Conservation (phyloP, 1,139 yeast species). For the Hemisphaericaspora xylanilytica region DNA sequence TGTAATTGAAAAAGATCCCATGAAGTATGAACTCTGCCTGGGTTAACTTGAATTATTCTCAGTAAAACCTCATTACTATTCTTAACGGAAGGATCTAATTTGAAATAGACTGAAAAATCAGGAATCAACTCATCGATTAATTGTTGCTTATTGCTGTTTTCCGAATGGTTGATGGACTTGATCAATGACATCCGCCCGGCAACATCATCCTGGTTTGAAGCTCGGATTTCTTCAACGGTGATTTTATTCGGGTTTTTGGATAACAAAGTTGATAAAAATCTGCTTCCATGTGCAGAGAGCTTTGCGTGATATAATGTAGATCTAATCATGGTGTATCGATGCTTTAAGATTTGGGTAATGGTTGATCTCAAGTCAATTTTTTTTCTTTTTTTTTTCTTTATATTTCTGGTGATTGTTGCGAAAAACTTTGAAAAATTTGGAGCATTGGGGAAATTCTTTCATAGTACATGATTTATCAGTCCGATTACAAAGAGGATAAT, state of each 20-base stretch:
- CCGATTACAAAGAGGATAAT: too few relatives aligned
- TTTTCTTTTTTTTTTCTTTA: not conserved
- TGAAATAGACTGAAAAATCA: conserved; percentile 33
- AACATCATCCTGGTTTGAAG: conserved; percentile 12
- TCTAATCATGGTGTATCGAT: conserved; percentile 1
- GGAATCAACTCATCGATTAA: conserved; percentile 19
- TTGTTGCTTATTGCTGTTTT: conserved; percentile 10
- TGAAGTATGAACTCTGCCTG: conserved; percentile 39
- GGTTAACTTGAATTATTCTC: conserved; percentile 32
- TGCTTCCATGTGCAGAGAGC: not conserved
- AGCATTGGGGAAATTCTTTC: too few relatives aligned
- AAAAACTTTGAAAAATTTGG: too few relatives aligned
- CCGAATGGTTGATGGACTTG: conserved; percentile 10
- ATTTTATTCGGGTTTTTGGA: conserved; percentile 15
- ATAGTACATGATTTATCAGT: too few relatives aligned
- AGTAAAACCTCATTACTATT: conserved; percentile 18
- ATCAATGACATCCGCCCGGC: conserved; percentile 11
- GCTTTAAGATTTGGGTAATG: not conserved
- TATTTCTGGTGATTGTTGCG: too few relatives aligned
- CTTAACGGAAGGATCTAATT: conserved; percentile 9
- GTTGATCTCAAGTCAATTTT: not conserved
- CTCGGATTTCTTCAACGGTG: conserved; percentile 6
- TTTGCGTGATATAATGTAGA: not conserved
- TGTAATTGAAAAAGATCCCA: conserved; percentile 34
- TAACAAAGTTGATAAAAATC: conserved; percentile 15